These are phyloP conservation scores for Ascoidea rubescens DNA, from an alignment of 805 yeast genomes.

Conservation along the genomic window DNA sequence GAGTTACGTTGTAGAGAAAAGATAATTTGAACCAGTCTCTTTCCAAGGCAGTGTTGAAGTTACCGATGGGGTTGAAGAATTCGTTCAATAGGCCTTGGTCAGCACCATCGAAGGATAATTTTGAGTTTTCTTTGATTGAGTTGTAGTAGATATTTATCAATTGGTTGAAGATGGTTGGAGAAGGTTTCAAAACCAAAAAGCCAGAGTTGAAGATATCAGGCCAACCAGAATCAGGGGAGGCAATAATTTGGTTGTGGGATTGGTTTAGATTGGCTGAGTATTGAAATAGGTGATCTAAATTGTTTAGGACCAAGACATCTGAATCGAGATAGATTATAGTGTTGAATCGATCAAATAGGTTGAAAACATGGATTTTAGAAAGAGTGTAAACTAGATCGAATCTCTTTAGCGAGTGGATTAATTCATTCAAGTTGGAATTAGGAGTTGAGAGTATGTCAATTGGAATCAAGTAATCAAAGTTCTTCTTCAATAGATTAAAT, in stretches of 20 bases:
- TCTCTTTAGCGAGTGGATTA: conserved; percentile 22
- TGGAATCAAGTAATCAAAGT: conserved; percentile 4
- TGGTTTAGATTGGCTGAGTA: conserved; percentile 1
- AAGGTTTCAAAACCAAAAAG: conserved; percentile 48
- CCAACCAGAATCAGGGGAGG: conserved; percentile 81
- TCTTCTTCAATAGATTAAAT: conserved; percentile 3
- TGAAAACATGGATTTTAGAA: conserved; percentile 37
- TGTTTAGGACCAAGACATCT: conserved; percentile 29
- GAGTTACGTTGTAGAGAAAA: conserved; percentile 75
- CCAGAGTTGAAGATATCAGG: conserved; percentile 86
- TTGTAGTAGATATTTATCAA: conserved; percentile 21
- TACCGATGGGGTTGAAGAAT: conserved; percentile 30
- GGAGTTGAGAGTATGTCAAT: conserved; percentile 3
- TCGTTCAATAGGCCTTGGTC: conserved; percentile 86
- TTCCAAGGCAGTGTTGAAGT: conserved; percentile 8
- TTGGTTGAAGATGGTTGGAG: conserved; percentile 23
- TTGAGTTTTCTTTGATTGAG: conserved; percentile 12
- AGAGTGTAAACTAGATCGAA: conserved; percentile 39
- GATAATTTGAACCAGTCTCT: conserved; percentile 60
- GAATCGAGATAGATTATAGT: conserved; percentile 48
- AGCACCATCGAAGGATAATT: conserved; percentile 69
- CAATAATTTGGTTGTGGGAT: conserved; percentile 15
- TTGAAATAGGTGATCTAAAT: conserved; percentile 5
- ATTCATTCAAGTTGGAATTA: conserved; percentile 3
- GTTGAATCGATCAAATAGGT: conserved; percentile 23